Conservation (phyloP, 441 rosid genomes). For the Corymbia calophylla region DNA sequence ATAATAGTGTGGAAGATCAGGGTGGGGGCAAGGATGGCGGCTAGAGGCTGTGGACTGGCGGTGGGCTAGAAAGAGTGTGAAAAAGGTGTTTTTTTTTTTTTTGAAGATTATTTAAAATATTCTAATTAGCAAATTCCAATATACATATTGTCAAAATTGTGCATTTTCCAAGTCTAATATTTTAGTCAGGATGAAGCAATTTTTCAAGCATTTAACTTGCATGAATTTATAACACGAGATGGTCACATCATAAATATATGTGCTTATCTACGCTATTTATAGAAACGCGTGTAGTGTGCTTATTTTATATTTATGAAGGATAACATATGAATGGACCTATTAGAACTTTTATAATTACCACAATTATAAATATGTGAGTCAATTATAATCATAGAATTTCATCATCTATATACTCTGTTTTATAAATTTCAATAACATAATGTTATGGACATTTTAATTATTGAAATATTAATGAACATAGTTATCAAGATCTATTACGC, state of each 20-base stretch:
- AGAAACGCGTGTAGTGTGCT: neutral
- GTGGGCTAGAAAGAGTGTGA: neutral
- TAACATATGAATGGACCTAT: neutral
- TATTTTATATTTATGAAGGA: neutral
- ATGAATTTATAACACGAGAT: neutral
- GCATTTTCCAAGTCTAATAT: neutral
- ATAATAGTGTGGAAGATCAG: neutral
- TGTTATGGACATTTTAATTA: neutral
- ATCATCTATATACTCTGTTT: neutral
- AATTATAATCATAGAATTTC: neutral
- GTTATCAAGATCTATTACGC: neutral
- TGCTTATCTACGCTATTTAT: neutral
- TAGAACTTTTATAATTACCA: neutral
- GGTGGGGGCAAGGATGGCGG: neutral
- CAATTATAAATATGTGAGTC: neutral
- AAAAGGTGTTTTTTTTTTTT: neutral
- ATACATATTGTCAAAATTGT: neutral
- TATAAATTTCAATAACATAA: neutral
- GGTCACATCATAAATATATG: neutral
- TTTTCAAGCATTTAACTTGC: neutral
- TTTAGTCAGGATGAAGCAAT: neutral
- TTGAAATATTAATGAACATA: neutral
- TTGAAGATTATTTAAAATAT: neutral
- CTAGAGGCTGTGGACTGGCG: neutral
- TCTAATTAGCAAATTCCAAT: neutral